A percentile compares a stretch with the other conserved stretches of the same genome.
phyloP scores from a whole-genome alignment of 1,139 yeast genomes.

The Wickerhamomyces sp. region DNA sequence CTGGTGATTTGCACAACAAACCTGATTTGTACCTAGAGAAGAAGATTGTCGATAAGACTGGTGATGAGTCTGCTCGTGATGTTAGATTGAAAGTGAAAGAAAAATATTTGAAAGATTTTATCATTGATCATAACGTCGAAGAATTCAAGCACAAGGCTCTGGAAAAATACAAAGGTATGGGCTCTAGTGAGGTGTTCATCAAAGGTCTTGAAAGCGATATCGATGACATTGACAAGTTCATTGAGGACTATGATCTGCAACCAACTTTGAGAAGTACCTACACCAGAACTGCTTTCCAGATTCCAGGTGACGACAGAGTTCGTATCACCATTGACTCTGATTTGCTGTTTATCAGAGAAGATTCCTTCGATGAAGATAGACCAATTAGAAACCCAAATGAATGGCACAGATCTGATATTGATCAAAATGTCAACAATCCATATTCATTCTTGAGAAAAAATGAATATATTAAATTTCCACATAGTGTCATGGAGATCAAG shows the following conservation, averaged over 20 bases:
- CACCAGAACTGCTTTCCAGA: constrained; percentile 93
- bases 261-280: constrained; percentile 85
- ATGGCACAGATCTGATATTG: constrained; percentile 94
- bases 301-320: constrained; percentile 93
- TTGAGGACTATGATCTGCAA: constrained; percentile 61
- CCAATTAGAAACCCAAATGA: constrained; percentile 84
- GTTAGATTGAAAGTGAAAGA: constrained; percentile 65
- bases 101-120: constrained; percentile 66
- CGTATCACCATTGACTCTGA: constrained; percentile 89
- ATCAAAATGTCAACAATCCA: constrained; percentile 66
- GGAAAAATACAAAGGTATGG: constrained; percentile 51
- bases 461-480: constrained; percentile 83
- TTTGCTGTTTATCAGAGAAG: constrained; percentile 83
- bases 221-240: constrained; percentile 56
- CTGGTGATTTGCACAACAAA: constrained; percentile 71
- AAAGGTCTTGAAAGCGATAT: constrained; percentile 51
- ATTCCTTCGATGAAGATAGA: constrained; percentile 72
- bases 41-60: constrained; percentile 59
- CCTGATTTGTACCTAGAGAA: constrained; percentile 79
- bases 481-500: constrained; percentile 86
- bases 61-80: constrained; percentile 39
- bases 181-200: constrained; percentile 44
- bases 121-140: constrained; percentile 39
- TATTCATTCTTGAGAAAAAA: constrained; percentile 75
- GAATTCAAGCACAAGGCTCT: constrained; percentile 43